Conservation (phyloP, 2,329 filamentous ascomycete species). For the Neonectria coccinea region DNA sequence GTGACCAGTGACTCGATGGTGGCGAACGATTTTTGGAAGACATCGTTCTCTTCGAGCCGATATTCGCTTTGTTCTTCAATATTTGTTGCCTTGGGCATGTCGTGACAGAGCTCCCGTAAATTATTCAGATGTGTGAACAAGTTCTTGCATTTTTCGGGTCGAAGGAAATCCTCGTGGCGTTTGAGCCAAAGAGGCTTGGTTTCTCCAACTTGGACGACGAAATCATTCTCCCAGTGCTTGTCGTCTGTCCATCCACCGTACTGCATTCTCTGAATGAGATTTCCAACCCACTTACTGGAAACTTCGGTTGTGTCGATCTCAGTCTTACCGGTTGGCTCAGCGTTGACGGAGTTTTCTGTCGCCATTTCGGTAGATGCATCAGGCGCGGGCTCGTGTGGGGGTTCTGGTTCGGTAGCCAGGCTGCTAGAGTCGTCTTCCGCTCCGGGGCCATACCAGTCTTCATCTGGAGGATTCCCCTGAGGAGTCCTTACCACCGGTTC, state of each 20-base stretch:
- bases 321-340: constrained; percentile 27
- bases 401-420: background rate
- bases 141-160: constrained; percentile 13
- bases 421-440: constrained; percentile 14
- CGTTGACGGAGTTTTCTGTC: constrained; percentile 37
- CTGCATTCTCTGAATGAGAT: constrained; percentile 25
- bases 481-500: constrained; percentile 2
- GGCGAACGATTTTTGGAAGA: constrained; percentile 23
- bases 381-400: background rate
- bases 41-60: constrained; percentile 13
- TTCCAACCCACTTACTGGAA: constrained; percentile 17
- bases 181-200: constrained; percentile 10
- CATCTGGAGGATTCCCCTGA: no score
- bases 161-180: background rate
- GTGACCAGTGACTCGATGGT: constrained; percentile 27
- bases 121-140: constrained; percentile 31
- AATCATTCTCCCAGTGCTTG: constrained; percentile 27
- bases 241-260: constrained; percentile 24
- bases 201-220: constrained; percentile 13
- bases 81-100: constrained; percentile 29
- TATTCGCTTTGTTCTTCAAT: constrained; percentile 33
- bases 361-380: constrained; percentile 1
- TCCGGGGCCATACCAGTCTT: background rate
- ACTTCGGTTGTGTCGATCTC: constrained; percentile 22
- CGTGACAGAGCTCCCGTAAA: constrained; percentile 31